phyloP scores from a whole-genome alignment of 1,284 basidiomycete species.

The Cutaneotrichosporon cutaneum region DNA sequence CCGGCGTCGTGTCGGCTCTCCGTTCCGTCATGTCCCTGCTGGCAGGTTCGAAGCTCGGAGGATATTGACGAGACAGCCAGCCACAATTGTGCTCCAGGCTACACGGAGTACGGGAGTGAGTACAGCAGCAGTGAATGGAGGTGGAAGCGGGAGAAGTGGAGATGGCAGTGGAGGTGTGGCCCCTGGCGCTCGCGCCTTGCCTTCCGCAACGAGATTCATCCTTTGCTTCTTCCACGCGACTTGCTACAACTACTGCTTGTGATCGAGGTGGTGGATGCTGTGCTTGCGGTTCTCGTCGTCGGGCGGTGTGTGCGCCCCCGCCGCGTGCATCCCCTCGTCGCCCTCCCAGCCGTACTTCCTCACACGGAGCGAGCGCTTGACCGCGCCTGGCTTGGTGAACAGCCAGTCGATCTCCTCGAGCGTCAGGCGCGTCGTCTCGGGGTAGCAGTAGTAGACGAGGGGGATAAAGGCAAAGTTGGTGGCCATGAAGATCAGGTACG shows the following conservation, averaged over 20 bases:
- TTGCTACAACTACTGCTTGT: not conserved
- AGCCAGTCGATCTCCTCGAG: slow-evolving; percentile 37
- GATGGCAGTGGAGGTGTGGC: too few species aligned
- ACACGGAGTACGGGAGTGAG: too few species aligned
- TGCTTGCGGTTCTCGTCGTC: not conserved
- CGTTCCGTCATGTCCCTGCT: too few species aligned
- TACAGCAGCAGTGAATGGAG: too few species aligned
- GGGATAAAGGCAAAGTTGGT: slow-evolving; percentile 26
- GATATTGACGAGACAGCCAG: too few species aligned
- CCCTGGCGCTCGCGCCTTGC: too few species aligned
- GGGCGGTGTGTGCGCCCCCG: not conserved
- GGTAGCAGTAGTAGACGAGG: slow-evolving; percentile 37
- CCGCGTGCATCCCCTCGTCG: not conserved
- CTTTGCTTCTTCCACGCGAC: too few species aligned
- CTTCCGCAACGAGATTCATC: too few species aligned
- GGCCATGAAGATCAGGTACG: slow-evolving; percentile 17
- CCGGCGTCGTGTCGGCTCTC: too few species aligned
- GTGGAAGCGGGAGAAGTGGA: too few species aligned
- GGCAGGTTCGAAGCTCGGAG: too few species aligned
- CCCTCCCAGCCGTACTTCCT: slow-evolving; percentile 13
- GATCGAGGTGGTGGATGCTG: not conserved
- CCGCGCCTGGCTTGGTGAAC: slow-evolving; percentile 1
- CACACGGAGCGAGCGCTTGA: slow-evolving; percentile 9
- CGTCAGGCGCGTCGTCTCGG: slow-evolving; percentile 36
- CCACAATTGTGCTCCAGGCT: too few species aligned